Evolutionary conservation across 1,284 basidiomycete species (phyloP).

Genomic region (Microbotryum intermedium): DNA sequence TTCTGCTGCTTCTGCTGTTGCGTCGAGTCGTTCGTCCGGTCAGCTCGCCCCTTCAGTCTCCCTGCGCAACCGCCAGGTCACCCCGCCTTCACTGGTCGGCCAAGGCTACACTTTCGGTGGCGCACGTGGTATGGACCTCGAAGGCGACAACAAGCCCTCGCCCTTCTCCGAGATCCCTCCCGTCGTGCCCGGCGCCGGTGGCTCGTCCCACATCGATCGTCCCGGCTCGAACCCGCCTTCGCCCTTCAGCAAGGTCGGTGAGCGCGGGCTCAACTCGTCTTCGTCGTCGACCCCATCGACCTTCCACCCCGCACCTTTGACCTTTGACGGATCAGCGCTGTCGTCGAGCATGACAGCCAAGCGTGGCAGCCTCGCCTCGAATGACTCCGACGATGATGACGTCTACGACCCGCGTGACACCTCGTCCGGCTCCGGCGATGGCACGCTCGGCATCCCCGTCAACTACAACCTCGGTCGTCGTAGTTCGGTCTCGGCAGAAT

Average conservation of each 20-base stretch:
- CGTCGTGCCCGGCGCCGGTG: conserved; percentile 28
- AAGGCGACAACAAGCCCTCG: conserved; percentile 28
- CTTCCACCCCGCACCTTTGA: conserved; percentile 4
- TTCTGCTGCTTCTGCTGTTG: not conserved
- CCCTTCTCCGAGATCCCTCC: conserved; percentile 43
- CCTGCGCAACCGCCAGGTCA: conserved; percentile 42
- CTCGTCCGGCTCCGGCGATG: not conserved
- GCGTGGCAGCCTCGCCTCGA: conserved; percentile 1
- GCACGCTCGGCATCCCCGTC: conserved; percentile 10
- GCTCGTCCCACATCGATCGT: conserved; percentile 22
- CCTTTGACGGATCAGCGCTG: conserved; percentile 5
- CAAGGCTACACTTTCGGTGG: conserved; percentile 32
- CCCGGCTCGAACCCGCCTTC: conserved; percentile 16
- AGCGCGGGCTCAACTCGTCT: conserved; percentile 9
- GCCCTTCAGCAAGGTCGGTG: conserved; percentile 1
- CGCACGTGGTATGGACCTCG: conserved; percentile 2
- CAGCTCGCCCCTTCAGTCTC: conserved; percentile 45
- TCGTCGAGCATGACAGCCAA: conserved; percentile 1
- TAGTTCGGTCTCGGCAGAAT: conserved; percentile 94
- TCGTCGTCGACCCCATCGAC: conserved; percentile 13
- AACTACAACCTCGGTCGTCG: conserved; percentile 57
- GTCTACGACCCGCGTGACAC: conserved; percentile 28
- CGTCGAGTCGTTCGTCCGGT: conserved; percentile 41
- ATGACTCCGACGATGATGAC: conserved; percentile 17
- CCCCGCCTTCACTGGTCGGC: conserved; percentile 39